Evolutionary conservation across 2,329 filamentous ascomycete species (phyloP), one percentile per base, ranked within the genome.

Genomic region (Fusarium begoniae): DNA sequence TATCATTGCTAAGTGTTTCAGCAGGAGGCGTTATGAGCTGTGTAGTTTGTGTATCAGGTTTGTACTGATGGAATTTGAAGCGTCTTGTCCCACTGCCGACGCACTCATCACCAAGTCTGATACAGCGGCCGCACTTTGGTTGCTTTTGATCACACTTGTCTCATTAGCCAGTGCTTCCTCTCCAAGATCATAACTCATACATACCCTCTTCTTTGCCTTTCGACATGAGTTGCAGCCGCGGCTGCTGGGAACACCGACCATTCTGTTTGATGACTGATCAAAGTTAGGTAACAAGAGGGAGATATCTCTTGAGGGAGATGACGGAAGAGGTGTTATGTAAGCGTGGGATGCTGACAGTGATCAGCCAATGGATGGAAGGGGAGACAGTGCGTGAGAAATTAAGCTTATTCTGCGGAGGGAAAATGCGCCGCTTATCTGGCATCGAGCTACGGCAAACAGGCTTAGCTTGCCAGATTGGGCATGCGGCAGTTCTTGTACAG

Each of bases 191-290:
- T 6, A 5, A 5, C 3, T 13, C 8, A n/a, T 5, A 11, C 20
- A 7, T 53, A 38, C 69, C 48, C 59, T 64, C 37, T 72, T 72
- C 63, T 72, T 72, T 24, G 63, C 63, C 5, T 44, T 72, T 47
- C 69, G 63, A 37, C 69, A 72, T 2, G 35, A 28, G 15, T 59
- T 55, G 17, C 69, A 72, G 1, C 63, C 69, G n/a, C 53, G 51
- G 15, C 69, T 72, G 15, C 41, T 69, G 0, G 69, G 69, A 18
- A 72, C 69, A 12, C 69, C 63, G 3, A 63, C 69, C 69, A 72
- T 60, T 9, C 32, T 22, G 20, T 40, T 47, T 44, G 37, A 41
- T 61, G 32, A 37, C 28, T 60, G 13, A n/a, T 26, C 48, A 32
- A 26, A 13, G 22, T 38, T 15, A 41, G 55, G 20, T 58, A 24